phyloP scores from a whole-genome alignment of 2,329 filamentous ascomycete genomes.

The Xylogone sp. region DNA sequence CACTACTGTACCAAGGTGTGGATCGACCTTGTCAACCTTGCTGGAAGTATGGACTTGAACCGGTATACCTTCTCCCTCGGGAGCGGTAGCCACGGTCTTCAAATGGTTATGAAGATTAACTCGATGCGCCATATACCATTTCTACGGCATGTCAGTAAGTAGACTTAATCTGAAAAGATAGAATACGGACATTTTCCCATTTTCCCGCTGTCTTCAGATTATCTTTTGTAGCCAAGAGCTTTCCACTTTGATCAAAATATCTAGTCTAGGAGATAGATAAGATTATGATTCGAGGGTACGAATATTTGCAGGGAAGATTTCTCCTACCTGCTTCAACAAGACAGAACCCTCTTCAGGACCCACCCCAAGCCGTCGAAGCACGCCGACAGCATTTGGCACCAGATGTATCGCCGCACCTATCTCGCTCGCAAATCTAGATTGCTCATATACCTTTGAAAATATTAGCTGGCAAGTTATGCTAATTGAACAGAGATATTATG shows the following conservation, averaged over 20 bases:
- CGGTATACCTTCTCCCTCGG: conserved; percentile 29
- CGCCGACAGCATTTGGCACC: conserved; percentile 56
- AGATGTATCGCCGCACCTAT: conserved; percentile 60
- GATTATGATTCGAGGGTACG: no score
- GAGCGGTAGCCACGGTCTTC: conserved; percentile 40
- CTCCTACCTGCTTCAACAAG: no score
- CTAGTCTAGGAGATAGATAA: no score
- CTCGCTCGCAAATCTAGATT: conserved; percentile 52
- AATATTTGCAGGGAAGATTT: no score
- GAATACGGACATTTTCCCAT: no score
- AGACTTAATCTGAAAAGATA: no score
- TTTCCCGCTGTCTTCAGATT: no score
- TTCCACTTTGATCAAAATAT: no score
- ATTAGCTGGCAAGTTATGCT: background rate
- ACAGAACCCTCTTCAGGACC: conserved; percentile 34
- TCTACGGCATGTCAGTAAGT: no score
- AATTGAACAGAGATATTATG: background rate
- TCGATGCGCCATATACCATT: conserved; percentile 53
- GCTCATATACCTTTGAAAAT: conserved; percentile 44
- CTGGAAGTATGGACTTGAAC: conserved; percentile 37
- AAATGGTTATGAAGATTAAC: conserved; percentile 48
- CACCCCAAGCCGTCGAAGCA: conserved; percentile 44
- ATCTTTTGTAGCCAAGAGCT: no score
- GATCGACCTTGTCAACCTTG: conserved; percentile 40
- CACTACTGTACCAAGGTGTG: conserved; percentile 34